These are phyloP conservation scores for Aureobasidium sp. DNA, from an alignment of 2,329 filamentous ascomycete genomes.

Conservation along the genomic window DNA sequence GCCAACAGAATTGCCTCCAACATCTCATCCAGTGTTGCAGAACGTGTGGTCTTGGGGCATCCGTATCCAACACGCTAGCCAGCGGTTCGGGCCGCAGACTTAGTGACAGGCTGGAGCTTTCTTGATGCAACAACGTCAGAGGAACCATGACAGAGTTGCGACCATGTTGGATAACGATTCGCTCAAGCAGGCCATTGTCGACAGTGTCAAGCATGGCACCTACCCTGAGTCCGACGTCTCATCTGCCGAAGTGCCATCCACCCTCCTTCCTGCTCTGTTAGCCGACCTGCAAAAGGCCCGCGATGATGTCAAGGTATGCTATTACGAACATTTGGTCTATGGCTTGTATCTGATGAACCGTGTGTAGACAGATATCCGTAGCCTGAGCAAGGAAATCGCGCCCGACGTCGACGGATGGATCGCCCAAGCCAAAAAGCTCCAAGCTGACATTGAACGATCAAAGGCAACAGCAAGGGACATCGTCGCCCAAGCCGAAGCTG, in stretches of 20 bases:
- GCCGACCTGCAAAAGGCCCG: slow-evolving; percentile 57
- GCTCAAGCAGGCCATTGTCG: slow-evolving; percentile 58
- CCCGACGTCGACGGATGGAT: slow-evolving; percentile 90
- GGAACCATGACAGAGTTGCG: not conserved
- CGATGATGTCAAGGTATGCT: slow-evolving; percentile 57
- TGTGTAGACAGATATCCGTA: slow-evolving; percentile 72
- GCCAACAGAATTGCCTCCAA: slow-evolving; percentile 2
- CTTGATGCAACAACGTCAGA: slow-evolving; percentile 11
- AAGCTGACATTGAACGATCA: slow-evolving; percentile 86
- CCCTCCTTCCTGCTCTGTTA: slow-evolving; percentile 55
- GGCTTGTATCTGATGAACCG: not conserved
- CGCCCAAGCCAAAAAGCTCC: slow-evolving; percentile 81
- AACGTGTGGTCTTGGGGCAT: not conserved
- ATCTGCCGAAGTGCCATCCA: slow-evolving; percentile 53
- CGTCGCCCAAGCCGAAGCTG: slow-evolving; percentile 77
- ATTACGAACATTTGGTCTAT: slow-evolving; percentile 33
- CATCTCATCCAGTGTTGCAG: slow-evolving; percentile 7
- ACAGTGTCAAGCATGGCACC: slow-evolving; percentile 64
- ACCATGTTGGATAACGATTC: slow-evolving; percentile 7
- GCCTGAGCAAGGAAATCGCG: slow-evolving; percentile 79
- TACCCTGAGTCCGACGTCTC: slow-evolving; percentile 66
- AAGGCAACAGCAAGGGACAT: slow-evolving; percentile 85
- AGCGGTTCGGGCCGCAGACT: slow-evolving; percentile 12
- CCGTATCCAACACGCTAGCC: not conserved
- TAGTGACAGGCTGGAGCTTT: slow-evolving; percentile 15